phyloP scores from a whole-genome alignment of 2,329 filamentous ascomycete species.

The Sarocladium oryzae region DNA sequence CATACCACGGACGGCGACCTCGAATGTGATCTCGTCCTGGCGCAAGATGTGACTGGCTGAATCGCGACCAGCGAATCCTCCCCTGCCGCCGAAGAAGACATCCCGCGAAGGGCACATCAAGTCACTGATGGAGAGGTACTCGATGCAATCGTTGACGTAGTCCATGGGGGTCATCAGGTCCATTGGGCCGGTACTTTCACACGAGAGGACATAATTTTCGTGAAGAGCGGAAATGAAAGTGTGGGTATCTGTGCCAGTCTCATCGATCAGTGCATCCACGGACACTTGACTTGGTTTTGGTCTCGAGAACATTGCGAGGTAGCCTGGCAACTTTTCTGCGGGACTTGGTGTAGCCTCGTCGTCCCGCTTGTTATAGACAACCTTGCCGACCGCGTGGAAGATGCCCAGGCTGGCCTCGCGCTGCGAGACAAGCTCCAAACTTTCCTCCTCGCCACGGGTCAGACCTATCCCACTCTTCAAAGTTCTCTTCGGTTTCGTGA shows the following conservation, averaged over 20 bases:
- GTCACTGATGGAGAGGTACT: conserved; percentile 81
- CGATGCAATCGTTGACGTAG: conserved; percentile 77
- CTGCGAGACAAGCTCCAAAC: conserved; percentile 72
- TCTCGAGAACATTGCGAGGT: conserved; percentile 50
- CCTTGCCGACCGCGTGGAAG: conserved; percentile 92
- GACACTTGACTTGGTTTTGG: conserved; percentile 58
- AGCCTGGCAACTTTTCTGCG: conserved; percentile 51
- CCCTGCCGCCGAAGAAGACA: conserved; percentile 57
- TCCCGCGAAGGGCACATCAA: conserved; percentile 70
- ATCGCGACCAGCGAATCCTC: conserved; percentile 46
- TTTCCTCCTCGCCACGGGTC: conserved; percentile 73
- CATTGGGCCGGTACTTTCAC: conserved; percentile 47
- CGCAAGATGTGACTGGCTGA: conserved; percentile 67
- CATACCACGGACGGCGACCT: conserved; percentile 80
- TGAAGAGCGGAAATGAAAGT: conserved; percentile 88
- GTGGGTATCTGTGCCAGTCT: conserved; percentile 84
- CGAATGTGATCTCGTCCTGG: conserved; percentile 91
- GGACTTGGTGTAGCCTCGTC: conserved; percentile 39
- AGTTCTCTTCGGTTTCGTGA: conserved; percentile 60
- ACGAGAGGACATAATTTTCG: conserved; percentile 89
- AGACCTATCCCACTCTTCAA: conserved; percentile 51
- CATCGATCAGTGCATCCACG: conserved; percentile 76
- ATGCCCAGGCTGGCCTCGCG: conserved; percentile 87
- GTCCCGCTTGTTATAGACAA: conserved; percentile 91
- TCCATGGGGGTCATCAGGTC: conserved; percentile 61